phyloP scores from a whole-genome alignment of 495 filamentous ascomycete species.

The Aspergillus bridgeri region DNA sequence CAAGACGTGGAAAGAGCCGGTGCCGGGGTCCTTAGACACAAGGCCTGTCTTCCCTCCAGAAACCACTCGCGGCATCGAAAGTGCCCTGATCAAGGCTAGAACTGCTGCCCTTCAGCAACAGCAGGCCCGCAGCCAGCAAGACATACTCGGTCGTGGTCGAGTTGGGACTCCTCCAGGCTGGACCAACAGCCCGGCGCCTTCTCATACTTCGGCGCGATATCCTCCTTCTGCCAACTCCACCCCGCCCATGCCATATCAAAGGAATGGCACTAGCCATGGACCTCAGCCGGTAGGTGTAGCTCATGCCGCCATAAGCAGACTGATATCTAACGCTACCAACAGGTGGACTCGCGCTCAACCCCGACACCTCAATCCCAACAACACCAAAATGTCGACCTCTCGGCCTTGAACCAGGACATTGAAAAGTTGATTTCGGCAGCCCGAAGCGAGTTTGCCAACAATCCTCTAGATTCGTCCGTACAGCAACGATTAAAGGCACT shows the following conservation, averaged over 20 bases:
- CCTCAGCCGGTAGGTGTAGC: conserved; percentile 29
- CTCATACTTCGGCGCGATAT: conserved; percentile 46
- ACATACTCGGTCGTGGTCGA: conserved; percentile 56
- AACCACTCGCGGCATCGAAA: conserved; percentile 84
- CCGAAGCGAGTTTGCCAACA: conserved; percentile 67
- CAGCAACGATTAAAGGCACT: conserved; percentile 80
- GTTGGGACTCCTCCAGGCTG: conserved; percentile 52
- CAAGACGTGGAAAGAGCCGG: conserved; percentile 96
- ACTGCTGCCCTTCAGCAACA: conserved; percentile 70
- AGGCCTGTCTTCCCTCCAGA: conserved; percentile 86
- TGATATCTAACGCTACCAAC: conserved; percentile 18
- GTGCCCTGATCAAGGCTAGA: conserved; percentile 82
- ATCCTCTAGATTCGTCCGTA: conserved; percentile 66
- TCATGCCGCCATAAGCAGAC: background rate
- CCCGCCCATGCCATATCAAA: conserved; percentile 19
- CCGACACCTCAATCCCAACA: conserved; percentile 41
- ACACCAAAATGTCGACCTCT: conserved; percentile 47
- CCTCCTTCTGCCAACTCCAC: conserved; percentile 21
- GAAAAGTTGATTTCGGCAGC: conserved; percentile 66
- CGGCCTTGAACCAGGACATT: conserved; percentile 77
- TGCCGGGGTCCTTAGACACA: conserved; percentile 82
- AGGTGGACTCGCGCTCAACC: conserved; percentile 25
- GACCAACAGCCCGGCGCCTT: conserved; percentile 68
- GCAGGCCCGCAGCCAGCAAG: conserved; percentile 63
- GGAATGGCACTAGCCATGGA: conserved; percentile 37